Base-by-base conservation (phyloP, 2,329 filamentous ascomycete genomes). In the Colletotrichum sp. region DNA sequence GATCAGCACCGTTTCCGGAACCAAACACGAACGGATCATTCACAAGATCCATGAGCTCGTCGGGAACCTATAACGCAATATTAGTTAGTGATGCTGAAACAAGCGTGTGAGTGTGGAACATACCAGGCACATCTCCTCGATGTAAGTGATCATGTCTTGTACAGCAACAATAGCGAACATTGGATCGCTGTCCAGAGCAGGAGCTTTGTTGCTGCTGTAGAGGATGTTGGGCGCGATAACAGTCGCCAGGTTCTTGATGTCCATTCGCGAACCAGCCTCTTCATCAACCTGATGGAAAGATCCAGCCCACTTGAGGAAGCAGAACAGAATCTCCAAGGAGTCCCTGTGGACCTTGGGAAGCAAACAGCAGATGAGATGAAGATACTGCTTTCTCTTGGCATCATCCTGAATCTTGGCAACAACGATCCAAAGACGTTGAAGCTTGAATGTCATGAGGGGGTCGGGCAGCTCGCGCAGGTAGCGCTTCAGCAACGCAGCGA, bases 271-370 rank as follows among this genome's bases (percentile, higher is more conserved):
- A 30, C 97, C 97, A 26, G 94, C 94, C 83, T 99, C 97, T 81
- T 99, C 97, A 80, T 99, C 97, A 16, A 99, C 93, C 82, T 98
- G 96, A 77, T 98, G 96, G 88, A 99, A 99, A 3, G 96, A 98
- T 6, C 96, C 96, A 7, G 96, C 95, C 96, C 97, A 99, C 82
- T 98, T 98, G 63, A 99, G 90, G 89, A 99, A 99, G 67, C 93
- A 94, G 86, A 98, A 99, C 3, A 99, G 86, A 57, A 99, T 96
- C 85, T 99, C 97, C 85, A 99, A 93, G 21, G 94, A 96, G 84
- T 99, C 97, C 75, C 97, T 92, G 83, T 99, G 96, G 66, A 93
- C 91, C 84, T 99, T 98, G 18, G 97, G 97, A 67, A 99, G 88
- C 63, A 99, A 88, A 85, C 97, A 99, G 85, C 96, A 98, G 10